These are phyloP conservation scores for Diutina mesorugosa DNA, from an alignment of 1,139 yeast species.

Conservation along the genomic window DNA sequence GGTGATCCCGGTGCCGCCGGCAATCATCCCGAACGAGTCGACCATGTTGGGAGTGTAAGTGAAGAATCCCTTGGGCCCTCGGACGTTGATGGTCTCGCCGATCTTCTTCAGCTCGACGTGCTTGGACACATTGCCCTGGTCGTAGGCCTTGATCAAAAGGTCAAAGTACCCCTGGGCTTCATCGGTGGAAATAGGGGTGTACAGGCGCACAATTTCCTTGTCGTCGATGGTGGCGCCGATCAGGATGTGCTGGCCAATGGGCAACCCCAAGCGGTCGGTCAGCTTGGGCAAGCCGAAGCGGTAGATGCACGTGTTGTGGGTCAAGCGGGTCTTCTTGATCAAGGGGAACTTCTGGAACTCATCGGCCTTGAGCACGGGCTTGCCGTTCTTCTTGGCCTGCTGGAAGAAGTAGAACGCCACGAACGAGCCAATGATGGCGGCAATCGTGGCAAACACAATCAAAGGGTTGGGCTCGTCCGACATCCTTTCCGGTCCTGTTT, in stretches of 20 bases:
- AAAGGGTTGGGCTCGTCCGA: slow-evolving; percentile 2
- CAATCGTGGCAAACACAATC: slow-evolving; percentile 21
- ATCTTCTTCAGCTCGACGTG: slow-evolving; percentile 54
- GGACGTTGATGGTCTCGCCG: slow-evolving; percentile 60
- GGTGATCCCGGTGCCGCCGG: slow-evolving; percentile 10
- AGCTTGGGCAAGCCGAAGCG: slow-evolving; percentile 75
- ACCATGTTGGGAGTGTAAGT: slow-evolving; percentile 75
- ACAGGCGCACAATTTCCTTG: slow-evolving; percentile 79
- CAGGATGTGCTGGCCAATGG: slow-evolving; percentile 89
- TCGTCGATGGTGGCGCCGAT: slow-evolving; percentile 65
- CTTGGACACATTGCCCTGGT: slow-evolving; percentile 78
- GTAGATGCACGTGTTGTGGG: slow-evolving; percentile 77
- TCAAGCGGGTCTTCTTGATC: slow-evolving; percentile 62
- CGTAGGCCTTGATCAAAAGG: slow-evolving; percentile 83
- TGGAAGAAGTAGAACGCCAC: slow-evolving; percentile 25
- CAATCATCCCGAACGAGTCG: slow-evolving; percentile 64
- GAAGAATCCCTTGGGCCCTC: slow-evolving; percentile 94
- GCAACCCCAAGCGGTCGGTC: slow-evolving; percentile 71
- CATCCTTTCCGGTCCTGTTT: background rate
- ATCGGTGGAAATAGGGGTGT: slow-evolving; percentile 88
- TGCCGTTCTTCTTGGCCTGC: slow-evolving; percentile 20
- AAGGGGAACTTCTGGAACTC: slow-evolving; percentile 74
- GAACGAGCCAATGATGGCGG: slow-evolving; percentile 25
- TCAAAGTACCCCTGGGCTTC: slow-evolving; percentile 82
- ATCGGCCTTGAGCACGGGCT: slow-evolving; percentile 49